These are phyloP conservation scores for Phialophora macrospora DNA, from an alignment of 2,329 filamentous ascomycete species.

Conservation along the genomic window DNA sequence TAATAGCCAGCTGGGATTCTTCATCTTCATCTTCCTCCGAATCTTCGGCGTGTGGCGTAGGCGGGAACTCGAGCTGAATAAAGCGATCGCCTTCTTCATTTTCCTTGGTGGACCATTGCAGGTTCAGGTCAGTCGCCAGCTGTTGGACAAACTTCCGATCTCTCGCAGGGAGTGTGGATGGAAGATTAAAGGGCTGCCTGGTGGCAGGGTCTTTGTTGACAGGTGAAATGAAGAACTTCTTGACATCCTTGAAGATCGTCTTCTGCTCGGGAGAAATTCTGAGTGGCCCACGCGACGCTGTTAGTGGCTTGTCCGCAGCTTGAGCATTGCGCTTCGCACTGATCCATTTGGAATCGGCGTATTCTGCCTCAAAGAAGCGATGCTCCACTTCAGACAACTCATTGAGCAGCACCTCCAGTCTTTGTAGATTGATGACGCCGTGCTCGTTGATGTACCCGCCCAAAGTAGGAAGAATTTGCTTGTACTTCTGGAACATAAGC, in stretches of 20 bases:
- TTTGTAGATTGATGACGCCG: slow-evolving; percentile 84
- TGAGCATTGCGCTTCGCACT: slow-evolving; percentile 79
- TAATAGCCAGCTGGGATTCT: slow-evolving; percentile 80
- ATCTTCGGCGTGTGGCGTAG: slow-evolving; percentile 45
- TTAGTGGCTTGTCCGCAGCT: slow-evolving; percentile 62
- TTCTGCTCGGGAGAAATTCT: slow-evolving; percentile 77
- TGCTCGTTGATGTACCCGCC: slow-evolving; percentile 96
- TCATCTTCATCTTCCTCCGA: slow-evolving; percentile 81
- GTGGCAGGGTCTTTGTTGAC: slow-evolving; percentile 56
- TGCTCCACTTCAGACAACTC: slow-evolving; percentile 88
- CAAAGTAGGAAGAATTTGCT: slow-evolving; percentile 81
- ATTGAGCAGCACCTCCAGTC: slow-evolving; percentile 76
- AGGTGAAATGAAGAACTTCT: slow-evolving; percentile 77
- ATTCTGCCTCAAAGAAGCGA: slow-evolving; percentile 89
- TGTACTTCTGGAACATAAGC: slow-evolving; percentile 97
- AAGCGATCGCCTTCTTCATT: slow-evolving; percentile 70
- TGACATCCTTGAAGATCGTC: slow-evolving; percentile 78
- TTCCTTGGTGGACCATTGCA: slow-evolving; percentile 68
- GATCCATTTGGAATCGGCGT: slow-evolving; percentile 88
- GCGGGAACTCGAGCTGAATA: slow-evolving; percentile 66
- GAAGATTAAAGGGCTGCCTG: slow-evolving; percentile 69
- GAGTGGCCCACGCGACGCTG: slow-evolving; percentile 60
- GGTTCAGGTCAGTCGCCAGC: slow-evolving; percentile 70
- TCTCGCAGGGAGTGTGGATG: slow-evolving; percentile 72
- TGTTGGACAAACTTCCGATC: slow-evolving; percentile 95